phyloP scores from a whole-genome alignment of 2,329 filamentous ascomycete species.

The Phyllosticta citriasiana region DNA sequence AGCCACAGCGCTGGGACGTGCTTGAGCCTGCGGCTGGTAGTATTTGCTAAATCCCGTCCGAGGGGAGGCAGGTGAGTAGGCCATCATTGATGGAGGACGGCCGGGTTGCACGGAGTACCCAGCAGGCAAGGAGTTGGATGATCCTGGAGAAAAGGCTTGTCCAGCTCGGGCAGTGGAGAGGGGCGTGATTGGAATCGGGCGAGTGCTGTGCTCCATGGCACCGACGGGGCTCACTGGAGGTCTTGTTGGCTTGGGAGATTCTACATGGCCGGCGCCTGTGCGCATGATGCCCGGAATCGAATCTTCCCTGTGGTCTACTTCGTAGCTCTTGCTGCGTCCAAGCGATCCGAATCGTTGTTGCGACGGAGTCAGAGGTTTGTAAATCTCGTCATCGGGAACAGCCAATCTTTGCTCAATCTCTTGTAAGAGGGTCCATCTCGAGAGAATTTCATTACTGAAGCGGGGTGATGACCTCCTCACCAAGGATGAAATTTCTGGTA shows the following conservation, averaged over 20 bases:
- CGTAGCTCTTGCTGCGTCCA: constrained; percentile 23
- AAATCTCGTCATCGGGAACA: constrained; percentile 12
- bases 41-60: constrained; percentile 16
- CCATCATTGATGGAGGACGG: constrained; percentile 8
- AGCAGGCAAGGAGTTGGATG: constrained; percentile 14
- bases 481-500: not conserved
- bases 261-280: not conserved
- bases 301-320: not conserved
- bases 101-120: not conserved
- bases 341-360: constrained; percentile 21
- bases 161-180: not conserved
- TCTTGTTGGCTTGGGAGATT: constrained; percentile 3
- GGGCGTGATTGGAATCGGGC: not conserved
- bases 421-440: constrained; percentile 24
- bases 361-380: constrained; percentile 17
- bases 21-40: not conserved
- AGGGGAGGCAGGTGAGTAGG: constrained; percentile 17
- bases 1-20: constrained; percentile 18
- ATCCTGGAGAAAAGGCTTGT: constrained; percentile 15
- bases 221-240: not conserved
- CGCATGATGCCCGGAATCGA: not conserved
- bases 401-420: constrained; percentile 21
- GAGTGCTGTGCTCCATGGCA: not conserved
- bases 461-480: not conserved
- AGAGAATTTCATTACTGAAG: constrained; percentile 15